phyloP scores from a whole-genome alignment of 1,139 yeast genomes.

The Pichia sp. region DNA sequence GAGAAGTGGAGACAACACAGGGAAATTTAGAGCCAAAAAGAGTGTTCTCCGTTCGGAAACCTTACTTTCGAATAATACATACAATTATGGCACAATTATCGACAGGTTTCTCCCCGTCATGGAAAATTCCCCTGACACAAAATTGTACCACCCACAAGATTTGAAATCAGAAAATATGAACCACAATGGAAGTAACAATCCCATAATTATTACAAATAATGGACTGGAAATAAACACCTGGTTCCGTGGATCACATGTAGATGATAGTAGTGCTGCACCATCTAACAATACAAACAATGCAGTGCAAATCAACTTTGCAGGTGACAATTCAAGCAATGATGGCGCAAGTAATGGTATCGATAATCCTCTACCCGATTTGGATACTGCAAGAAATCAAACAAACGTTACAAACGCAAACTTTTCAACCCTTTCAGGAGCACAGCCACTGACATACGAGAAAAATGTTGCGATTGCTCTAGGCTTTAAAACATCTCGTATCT shows the following conservation, averaged over 20 bases:
- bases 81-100: constrained; percentile 23
- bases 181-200: neutral
- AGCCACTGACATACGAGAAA: constrained; percentile 2
- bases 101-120: constrained; percentile 29
- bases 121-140: constrained; percentile 11
- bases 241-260: neutral
- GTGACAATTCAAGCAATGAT: neutral
- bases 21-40: neutral
- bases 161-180: neutral
- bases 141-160: constrained; percentile 2
- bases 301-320: neutral
- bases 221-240: neutral
- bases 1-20: neutral
- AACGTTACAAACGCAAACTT: neutral
- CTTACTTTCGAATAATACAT: constrained; percentile 15
- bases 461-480: constrained; percentile 50
- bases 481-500: constrained; percentile 36
- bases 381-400: neutral
- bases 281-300: neutral
- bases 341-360: neutral
- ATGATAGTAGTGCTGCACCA: neutral
- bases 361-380: neutral
- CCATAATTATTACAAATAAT: neutral
- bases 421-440: neutral
- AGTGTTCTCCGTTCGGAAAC: constrained; percentile 6